phyloP scores from a whole-genome alignment of 148 eudicot genomes.

The Dysphania ambrosioides region DNA sequence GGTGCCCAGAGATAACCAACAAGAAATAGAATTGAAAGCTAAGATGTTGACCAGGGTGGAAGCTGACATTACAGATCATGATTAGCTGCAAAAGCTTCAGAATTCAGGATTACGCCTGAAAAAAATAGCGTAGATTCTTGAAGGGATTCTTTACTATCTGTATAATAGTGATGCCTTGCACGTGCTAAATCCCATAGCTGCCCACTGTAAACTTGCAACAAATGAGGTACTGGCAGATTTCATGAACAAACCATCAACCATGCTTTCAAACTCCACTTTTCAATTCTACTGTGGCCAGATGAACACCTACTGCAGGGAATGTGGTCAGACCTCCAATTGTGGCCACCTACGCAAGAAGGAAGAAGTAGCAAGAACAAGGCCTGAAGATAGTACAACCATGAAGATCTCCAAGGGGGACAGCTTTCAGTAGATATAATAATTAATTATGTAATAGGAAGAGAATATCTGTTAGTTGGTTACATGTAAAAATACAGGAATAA shows the following conservation, averaged over 20 bases:
- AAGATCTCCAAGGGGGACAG: too few relatives aligned
- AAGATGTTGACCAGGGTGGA: conserved; percentile 69
- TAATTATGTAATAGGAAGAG: too few relatives aligned
- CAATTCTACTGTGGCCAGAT: conserved; percentile 91
- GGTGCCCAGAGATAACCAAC: conserved; percentile 35
- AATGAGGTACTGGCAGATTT: conserved; percentile 87
- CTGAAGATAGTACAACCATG: too few relatives aligned
- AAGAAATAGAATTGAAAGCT: conserved; percentile 45
- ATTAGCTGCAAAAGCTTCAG: conserved; percentile 78
- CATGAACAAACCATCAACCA: conserved; percentile 82
- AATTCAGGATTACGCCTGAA: conserved; percentile 62
- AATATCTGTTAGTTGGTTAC: too few relatives aligned
- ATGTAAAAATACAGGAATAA: too few relatives aligned
- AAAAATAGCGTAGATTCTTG: conserved; percentile 82
- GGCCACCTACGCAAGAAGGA: too few relatives aligned
- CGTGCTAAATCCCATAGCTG: conserved; percentile 66
- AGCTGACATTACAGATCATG: conserved; percentile 55
- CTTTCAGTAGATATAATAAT: too few relatives aligned
- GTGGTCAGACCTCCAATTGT: too few relatives aligned
- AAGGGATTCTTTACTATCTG: conserved; percentile 80
- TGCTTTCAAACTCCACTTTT: conserved; percentile 53
- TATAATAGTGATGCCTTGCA: conserved; percentile 59
- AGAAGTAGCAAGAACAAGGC: too few relatives aligned
- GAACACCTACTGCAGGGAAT: too few relatives aligned
- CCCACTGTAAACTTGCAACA: conserved; percentile 48